Conservation (phyloP, 495 filamentous ascomycete species). For the Daldinia decipiens region DNA sequence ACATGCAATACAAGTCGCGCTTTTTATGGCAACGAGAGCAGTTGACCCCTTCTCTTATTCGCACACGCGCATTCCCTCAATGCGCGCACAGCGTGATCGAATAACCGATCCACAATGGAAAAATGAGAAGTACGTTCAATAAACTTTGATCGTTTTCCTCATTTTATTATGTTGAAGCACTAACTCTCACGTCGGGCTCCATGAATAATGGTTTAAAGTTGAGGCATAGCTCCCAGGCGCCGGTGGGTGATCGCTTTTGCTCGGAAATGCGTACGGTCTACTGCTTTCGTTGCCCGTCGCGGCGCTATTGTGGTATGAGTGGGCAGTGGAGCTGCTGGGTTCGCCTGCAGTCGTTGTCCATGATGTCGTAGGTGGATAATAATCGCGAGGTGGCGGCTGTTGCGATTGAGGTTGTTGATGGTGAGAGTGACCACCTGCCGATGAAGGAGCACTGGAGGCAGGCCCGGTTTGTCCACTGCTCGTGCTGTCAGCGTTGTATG, state of each 20-base stretch:
- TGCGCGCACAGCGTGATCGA: constrained; percentile 12
- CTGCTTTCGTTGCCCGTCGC: constrained; percentile 47
- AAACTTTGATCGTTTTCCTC: constrained; percentile 9
- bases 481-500: constrained; percentile 46
- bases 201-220: constrained; percentile 51
- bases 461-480: constrained; percentile 22
- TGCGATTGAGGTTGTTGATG: constrained; percentile 38
- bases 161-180: constrained; percentile 9
- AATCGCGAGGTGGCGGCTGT: constrained; percentile 55
- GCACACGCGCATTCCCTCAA: constrained; percentile 1
- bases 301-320: constrained; percentile 47
- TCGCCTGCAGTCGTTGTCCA: constrained; percentile 59
- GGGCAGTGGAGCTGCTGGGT: constrained; percentile 46
- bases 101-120: constrained; percentile 10
- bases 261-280: constrained; percentile 55
- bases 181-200: constrained; percentile 46
- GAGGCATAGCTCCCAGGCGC: constrained; percentile 47
- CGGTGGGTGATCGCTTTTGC: constrained; percentile 47
- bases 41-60: constrained; percentile 23
- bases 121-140: constrained; percentile 28
- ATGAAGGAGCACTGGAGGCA: constrained; percentile 33
- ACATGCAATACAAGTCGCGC: constrained; percentile 35
- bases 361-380: constrained; percentile 57
- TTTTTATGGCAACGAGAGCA: constrained; percentile 35
- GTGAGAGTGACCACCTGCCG: constrained; percentile 35